These are phyloP conservation scores for Dendryphion nanum DNA, from an alignment of 2,329 filamentous ascomycete species.

Conservation along the genomic window DNA sequence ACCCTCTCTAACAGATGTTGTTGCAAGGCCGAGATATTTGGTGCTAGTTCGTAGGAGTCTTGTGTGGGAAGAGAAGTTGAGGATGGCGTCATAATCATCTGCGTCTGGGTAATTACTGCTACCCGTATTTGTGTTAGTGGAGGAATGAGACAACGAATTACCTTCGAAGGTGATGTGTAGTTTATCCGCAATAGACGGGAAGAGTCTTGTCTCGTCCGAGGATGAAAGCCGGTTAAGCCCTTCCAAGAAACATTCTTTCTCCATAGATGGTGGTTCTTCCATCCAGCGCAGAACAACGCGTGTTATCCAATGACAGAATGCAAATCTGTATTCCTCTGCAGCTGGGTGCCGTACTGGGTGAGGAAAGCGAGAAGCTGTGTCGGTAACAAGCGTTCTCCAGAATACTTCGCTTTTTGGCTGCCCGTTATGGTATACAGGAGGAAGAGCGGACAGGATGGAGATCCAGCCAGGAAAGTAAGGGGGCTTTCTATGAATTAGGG, in stretches of 20 bases:
- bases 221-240: background rate
- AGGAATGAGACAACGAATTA: constrained; percentile 1
- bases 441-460: background rate
- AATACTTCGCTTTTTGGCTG: background rate
- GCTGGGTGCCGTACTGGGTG: constrained; percentile 1
- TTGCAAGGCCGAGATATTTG: constrained; percentile 14
- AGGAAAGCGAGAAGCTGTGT: background rate
- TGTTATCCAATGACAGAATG: background rate
- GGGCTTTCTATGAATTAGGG: background rate
- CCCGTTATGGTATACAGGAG: background rate
- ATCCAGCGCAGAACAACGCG: background rate
- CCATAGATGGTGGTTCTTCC: background rate
- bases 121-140: background rate
- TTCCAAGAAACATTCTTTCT: constrained; percentile 1
- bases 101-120: background rate
- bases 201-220: background rate
- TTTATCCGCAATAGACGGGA: background rate
- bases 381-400: background rate
- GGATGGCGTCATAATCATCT: background rate
- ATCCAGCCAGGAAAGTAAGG: background rate
- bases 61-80: background rate
- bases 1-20: constrained; percentile 11
- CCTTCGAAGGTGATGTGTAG: background rate
- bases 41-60: constrained; percentile 11
- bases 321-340: background rate